Base-by-base conservation (phyloP, 306 rosid species). In the Trichosanthes truncata region DNA sequence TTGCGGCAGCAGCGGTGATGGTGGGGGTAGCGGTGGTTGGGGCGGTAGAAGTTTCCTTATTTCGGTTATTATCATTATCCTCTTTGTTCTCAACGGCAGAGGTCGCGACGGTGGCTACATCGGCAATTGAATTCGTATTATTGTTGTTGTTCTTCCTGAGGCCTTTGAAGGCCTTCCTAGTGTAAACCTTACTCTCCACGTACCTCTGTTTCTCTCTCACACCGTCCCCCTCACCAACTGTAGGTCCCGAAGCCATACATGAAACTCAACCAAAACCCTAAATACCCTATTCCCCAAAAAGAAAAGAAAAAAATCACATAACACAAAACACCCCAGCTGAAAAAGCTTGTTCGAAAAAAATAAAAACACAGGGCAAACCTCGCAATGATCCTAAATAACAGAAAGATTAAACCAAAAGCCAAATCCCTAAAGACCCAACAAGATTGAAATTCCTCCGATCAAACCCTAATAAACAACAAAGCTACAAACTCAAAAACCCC, bases 181-280 rank as follows among this genome's bases (percentile, higher is more conserved):
- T 89, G 76, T 94, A 94, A 0, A 94, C 98, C 86, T 91, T 91
- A 78, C 75, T 68, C 82, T 86, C 96, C 55, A 62, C 53, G 55
- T 31, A 85, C 79, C 93, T 85, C 85, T 87, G 85, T 80, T 85
- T 91, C 85, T 84, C 91, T 84, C 77, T 83, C 78, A 80, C 80
- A 82, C 91, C 97, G 56, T 91, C 94, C 82, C 60, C 89, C 82
- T 84, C 94, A 56, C 83, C 98, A 75, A 82, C 90, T 25, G 56
- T 79, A 82, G 92, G 89, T 88, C 88, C 97, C 81, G 97, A 92
- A 90, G 97, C 97, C 98, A 94, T 94, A 85, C 93, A 92, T 88
- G 88, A 60, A 79, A 46, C 35, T 66, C 83, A 80, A 78, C 81
- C 83, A 96, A 86, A 86, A 91, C 91, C 95, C 97, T 91, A 87